Percentiles rank a stretch among this genome's conserved stretches.
phyloP scores from a whole-genome alignment of 495 filamentous ascomycete genomes.

The Pyrenula aspistea region DNA sequence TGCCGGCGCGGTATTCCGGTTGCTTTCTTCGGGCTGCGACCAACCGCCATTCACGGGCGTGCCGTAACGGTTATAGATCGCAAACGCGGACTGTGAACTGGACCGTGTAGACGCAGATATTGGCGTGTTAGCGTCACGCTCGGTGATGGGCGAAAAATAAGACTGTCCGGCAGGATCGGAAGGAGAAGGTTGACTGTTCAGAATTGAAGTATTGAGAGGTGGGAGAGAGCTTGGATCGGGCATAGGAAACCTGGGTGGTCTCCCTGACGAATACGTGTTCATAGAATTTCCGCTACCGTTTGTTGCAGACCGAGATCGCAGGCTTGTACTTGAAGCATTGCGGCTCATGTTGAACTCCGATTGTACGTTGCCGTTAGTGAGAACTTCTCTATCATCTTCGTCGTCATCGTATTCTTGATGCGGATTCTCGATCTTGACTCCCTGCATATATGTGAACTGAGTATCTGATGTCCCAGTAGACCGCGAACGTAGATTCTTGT shows the following conservation, averaged over 20 bases:
- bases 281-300: slow-evolving; percentile 47
- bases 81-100: slow-evolving; percentile 62
- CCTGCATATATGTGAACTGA: slow-evolving; percentile 71
- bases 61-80: slow-evolving; percentile 61
- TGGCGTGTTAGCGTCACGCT: slow-evolving; percentile 18
- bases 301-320: slow-evolving; percentile 71
- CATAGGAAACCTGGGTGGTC: slow-evolving; percentile 58
- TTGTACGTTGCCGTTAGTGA: slow-evolving; percentile 12
- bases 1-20: slow-evolving; percentile 79
- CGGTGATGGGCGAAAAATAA: slow-evolving; percentile 81
- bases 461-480: slow-evolving; percentile 49
- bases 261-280: slow-evolving; percentile 22
- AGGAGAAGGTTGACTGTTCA: slow-evolving; percentile 35
- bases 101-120: slow-evolving; percentile 71
- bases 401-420: slow-evolving; percentile 68
- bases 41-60: slow-evolving; percentile 41
- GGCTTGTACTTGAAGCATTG: slow-evolving; percentile 68
- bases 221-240: slow-evolving; percentile 47
- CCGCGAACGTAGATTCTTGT: slow-evolving; percentile 32
- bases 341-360: slow-evolving; percentile 50
- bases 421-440: slow-evolving; percentile 62
- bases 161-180: slow-evolving; percentile 50
- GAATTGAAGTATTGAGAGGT: slow-evolving; percentile 55
- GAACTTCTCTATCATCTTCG: slow-evolving; percentile 44
- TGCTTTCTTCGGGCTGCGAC: slow-evolving; percentile 53